A percentile compares a stretch with the other conserved stretches of the same genome.
Conservation (phyloP, 2,329 filamentous ascomycete genomes). For the Cylindrodendrum hubeiense region DNA sequence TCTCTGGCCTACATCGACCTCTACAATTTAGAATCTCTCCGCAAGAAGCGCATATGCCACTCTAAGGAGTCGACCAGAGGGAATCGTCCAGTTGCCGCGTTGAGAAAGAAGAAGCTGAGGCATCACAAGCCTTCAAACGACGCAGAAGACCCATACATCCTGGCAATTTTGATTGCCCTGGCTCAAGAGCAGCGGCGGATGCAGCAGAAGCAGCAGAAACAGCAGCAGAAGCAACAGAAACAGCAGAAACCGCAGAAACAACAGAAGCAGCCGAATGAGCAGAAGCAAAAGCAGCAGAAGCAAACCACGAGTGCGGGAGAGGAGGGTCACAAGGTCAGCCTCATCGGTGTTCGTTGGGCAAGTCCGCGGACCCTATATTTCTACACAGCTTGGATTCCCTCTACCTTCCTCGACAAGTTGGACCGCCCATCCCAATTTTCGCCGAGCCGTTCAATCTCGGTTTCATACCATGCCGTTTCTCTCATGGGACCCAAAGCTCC, state of each 20-base stretch:
- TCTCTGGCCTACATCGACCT: too few relatives aligned
- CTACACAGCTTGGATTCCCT: slow-evolving; percentile 7
- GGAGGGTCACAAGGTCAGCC: too few relatives aligned
- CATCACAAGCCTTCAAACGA: slow-evolving; percentile 13
- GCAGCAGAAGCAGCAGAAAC: neutral
- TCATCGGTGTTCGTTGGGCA: neutral
- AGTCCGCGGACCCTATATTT: neutral
- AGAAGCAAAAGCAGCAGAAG: neutral
- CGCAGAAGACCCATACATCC: slow-evolving; percentile 20
- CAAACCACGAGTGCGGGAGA: too few relatives aligned
- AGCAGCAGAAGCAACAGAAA: neutral
- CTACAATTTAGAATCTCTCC: too few relatives aligned
- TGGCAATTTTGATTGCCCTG: slow-evolving; percentile 14
- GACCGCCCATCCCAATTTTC: neutral
- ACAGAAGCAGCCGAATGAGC: too few relatives aligned
- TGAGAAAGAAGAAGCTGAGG: slow-evolving; percentile 2
- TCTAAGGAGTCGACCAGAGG: too few relatives aligned
- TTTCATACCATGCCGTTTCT: neutral
- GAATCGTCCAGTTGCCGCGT: neutral
- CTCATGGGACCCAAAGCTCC: too few relatives aligned
- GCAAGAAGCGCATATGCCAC: too few relatives aligned
- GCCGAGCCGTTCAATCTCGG: neutral
- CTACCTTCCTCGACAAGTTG: slow-evolving; percentile 7
- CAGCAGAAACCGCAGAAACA: too few relatives aligned
- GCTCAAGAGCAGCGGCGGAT: slow-evolving; percentile 10